A percentile compares a stretch with the other conserved stretches of the same genome.
phyloP scores from a whole-genome alignment of 768 basidiomycete species.

The Macrocybe gigantea region DNA sequence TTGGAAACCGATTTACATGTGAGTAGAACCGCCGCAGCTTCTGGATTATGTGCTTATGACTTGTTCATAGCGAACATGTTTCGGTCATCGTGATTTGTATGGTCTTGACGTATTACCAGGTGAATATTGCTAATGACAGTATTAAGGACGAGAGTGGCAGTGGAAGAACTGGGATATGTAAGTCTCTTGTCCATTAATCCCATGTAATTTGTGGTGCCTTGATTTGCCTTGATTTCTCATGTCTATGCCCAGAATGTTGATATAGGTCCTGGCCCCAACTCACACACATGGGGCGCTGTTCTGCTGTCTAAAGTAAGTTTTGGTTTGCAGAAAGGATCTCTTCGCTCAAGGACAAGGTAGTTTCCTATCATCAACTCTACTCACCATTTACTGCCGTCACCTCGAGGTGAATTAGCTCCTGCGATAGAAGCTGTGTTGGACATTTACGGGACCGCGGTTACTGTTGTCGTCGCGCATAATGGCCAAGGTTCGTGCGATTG shows the following conservation, averaged over 20 bases:
- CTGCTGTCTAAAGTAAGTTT: conserved; percentile 66
- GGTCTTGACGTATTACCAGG: conserved; percentile 6
- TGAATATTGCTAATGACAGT: conserved; percentile 4
- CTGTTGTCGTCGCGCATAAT: conserved; percentile 86
- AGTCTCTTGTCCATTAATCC: conserved; percentile 17
- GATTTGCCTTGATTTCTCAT: conserved; percentile 1
- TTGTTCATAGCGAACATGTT: conserved; percentile 33
- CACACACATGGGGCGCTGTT: conserved; percentile 86
- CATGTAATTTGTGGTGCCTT: background rate
- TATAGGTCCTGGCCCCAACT: conserved; percentile 81
- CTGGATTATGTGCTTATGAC: background rate
- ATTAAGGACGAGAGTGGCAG: conserved; percentile 63
- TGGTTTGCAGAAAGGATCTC: background rate
- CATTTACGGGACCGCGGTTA: conserved; percentile 69
- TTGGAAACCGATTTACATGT: conserved; percentile 86
- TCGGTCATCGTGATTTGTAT: conserved; percentile 82
- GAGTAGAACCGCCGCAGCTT: conserved; percentile 19
- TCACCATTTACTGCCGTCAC: conserved; percentile 85
- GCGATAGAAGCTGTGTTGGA: conserved; percentile 86
- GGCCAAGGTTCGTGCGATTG: conserved; percentile 60
- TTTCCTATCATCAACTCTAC: conserved; percentile 86
- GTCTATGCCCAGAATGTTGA: conserved; percentile 62
- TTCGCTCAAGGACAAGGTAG: conserved; percentile 22
- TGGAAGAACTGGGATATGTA: conserved; percentile 79
- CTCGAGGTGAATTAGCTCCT: conserved; percentile 80